Evolutionary conservation across 2,329 filamentous ascomycete species (phyloP), one percentile per base, ranked within the genome.

Genomic region (Penicillium vulpinum): DNA sequence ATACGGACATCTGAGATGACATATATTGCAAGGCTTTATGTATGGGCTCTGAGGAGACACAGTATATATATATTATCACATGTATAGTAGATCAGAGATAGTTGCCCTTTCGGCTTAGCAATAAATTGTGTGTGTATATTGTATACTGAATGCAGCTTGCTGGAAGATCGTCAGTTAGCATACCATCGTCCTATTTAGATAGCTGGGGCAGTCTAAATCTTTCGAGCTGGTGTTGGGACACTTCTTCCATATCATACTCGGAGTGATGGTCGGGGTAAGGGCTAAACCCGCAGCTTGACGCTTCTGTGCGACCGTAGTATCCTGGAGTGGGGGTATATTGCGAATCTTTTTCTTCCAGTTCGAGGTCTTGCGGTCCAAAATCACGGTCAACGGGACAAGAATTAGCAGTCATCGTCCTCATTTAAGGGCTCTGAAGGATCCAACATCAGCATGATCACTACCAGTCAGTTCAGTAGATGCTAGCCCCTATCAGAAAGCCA

Each of bases 31-130:
- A 60, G 58, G 38, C 56, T 60, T 29, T 46, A 45, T 67, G 59
- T 64, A 69, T 61, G 54, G 66, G 67, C 66, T 68, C 41, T 10
- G 57, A 67, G 56, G 61, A 47, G n/a, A n/a, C n/a, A n/a, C n/a
- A n/a, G n/a, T n/a, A n/a, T n/a, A n/a, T n/a, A n/a, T n/a, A n/a
- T n/a, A n/a, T n/a, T n/a, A n/a, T n/a, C n/a, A n/a, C n/a, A n/a
- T n/a, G n/a, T n/a, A n/a, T n/a, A n/a, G n/a, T n/a, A n/a, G n/a
- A n/a, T n/a, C n/a, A n/a, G n/a, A n/a, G n/a, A n/a, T n/a, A n/a
- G n/a, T n/a, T n/a, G n/a, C n/a, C n/a, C n/a, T n/a, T n/a, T n/a
- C n/a, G n/a, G n/a, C n/a, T n/a, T n/a, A n/a, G n/a, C n/a, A n/a
- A n/a, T n/a, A n/a, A n/a, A n/a, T n/a, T n/a, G n/a, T n/a, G n/a